These are phyloP conservation scores for Rhodotorula sp. DNA, from an alignment of 1,284 basidiomycete genomes.

Conservation along the genomic window DNA sequence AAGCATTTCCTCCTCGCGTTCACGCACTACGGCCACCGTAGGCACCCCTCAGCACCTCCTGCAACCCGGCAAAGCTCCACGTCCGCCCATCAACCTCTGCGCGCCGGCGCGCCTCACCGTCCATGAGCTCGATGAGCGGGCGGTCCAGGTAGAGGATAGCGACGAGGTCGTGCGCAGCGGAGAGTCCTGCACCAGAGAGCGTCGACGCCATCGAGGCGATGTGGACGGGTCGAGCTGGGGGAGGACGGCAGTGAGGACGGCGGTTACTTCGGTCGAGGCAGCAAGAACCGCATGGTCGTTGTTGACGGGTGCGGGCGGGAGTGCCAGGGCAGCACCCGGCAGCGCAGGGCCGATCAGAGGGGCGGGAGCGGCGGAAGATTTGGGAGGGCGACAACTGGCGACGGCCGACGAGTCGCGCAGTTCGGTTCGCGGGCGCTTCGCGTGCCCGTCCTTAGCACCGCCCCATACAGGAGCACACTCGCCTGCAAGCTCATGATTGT, in stretches of 20 bases:
- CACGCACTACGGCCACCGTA: background rate
- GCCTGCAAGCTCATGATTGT: too few relatives aligned
- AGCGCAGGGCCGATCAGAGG: too few relatives aligned
- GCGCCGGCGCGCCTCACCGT: background rate
- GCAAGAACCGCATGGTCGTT: too few relatives aligned
- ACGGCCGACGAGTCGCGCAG: too few relatives aligned
- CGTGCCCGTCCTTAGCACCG: too few relatives aligned
- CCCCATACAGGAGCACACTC: too few relatives aligned
- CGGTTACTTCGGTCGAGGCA: too few relatives aligned
- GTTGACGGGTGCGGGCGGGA: too few relatives aligned
- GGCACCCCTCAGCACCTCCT: background rate
- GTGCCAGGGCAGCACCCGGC: too few relatives aligned
- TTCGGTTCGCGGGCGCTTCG: too few relatives aligned
- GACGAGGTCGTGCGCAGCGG: background rate
- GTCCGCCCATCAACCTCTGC: background rate
- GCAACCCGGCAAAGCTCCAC: background rate
- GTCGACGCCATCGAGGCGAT: background rate
- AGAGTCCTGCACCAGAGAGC: background rate
- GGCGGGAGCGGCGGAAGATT: too few relatives aligned
- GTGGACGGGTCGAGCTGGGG: background rate
- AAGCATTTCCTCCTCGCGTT: background rate
- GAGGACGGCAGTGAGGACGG: background rate
- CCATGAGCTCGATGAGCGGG: background rate
- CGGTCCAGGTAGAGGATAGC: background rate
- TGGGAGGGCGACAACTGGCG: too few relatives aligned